Conservation (phyloP, 2,329 filamentous ascomycete species). For the Zymoseptoria passerinii region DNA sequence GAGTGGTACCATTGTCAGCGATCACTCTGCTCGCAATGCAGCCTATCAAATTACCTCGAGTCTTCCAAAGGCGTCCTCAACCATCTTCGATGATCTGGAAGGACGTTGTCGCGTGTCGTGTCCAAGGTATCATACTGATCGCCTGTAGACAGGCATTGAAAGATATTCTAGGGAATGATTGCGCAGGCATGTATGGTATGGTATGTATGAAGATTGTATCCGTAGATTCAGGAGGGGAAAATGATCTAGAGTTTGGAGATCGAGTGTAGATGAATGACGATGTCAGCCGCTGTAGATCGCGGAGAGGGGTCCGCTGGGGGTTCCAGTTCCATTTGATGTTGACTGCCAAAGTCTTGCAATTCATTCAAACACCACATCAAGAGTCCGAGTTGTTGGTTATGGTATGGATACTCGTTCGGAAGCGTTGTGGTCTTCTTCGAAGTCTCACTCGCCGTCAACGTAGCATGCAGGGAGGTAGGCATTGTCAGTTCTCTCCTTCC, state of each 20-base stretch:
- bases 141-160: not conserved
- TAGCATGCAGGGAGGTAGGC: no score
- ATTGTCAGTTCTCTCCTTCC: not conserved
- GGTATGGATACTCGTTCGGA: no score
- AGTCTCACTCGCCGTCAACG: no score
- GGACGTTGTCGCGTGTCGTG: not conserved
- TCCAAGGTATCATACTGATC: not conserved
- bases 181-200: not conserved
- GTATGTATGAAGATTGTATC: not conserved
- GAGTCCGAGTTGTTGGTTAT: no score
- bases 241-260: not conserved
- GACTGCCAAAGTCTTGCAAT: no score
- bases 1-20: not conserved
- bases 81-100: not conserved
- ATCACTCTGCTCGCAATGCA: not conserved
- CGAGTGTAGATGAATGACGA: not conserved
- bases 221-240: not conserved
- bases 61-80: not conserved
- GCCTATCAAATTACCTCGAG: not conserved
- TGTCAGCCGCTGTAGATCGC: not conserved
- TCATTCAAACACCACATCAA: no score
- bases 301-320: not conserved
- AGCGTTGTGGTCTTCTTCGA: no score
- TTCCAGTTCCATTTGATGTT: not conserved
- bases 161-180: not conserved